phyloP scores from a whole-genome alignment of 371 early-diverging fungal species.

The Mucor circinelloides region DNA sequence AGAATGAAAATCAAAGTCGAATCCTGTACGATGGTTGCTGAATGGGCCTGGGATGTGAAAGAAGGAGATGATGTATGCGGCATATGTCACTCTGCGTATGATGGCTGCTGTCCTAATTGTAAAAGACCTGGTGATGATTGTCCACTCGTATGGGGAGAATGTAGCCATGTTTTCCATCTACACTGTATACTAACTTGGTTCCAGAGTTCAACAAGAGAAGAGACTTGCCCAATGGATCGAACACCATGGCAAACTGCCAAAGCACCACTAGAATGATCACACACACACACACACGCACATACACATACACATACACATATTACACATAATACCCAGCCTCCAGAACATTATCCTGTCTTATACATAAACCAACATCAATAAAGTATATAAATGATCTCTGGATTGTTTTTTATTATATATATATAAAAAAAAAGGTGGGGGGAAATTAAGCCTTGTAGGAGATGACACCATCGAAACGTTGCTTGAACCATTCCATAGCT shows the following conservation, averaged over 20 bases:
- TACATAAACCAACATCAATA: background rate
- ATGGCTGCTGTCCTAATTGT: slow-evolving; percentile 82
- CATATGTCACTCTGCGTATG: slow-evolving; percentile 80
- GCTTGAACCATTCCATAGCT: slow-evolving; percentile 87
- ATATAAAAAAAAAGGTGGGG: background rate
- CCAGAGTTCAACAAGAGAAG: slow-evolving; percentile 61
- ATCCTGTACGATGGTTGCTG: slow-evolving; percentile 41
- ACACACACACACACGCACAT: background rate
- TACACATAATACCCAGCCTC: background rate
- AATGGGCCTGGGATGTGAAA: slow-evolving; percentile 49
- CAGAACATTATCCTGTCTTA: background rate
- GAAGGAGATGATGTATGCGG: slow-evolving; percentile 77
- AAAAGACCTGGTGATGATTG: slow-evolving; percentile 89
- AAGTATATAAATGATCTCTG: slow-evolving; percentile 6
- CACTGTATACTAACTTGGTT: slow-evolving; percentile 89
- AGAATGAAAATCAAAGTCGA: slow-evolving; percentile 43
- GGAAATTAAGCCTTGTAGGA: slow-evolving; percentile 62
- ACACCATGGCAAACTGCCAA: slow-evolving; percentile 66
- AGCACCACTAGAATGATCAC: background rate
- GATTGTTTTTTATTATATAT: background rate
- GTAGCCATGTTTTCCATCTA: slow-evolving; percentile 88
- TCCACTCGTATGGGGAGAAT: slow-evolving; percentile 84
- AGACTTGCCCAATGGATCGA: slow-evolving; percentile 87
- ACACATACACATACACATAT: background rate
- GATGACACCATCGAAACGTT: slow-evolving; percentile 89